A percentile compares a stretch with the other conserved stretches of the same genome.
Conservation (phyloP, 345 rosid species). For the Raphanus sativus region DNA sequence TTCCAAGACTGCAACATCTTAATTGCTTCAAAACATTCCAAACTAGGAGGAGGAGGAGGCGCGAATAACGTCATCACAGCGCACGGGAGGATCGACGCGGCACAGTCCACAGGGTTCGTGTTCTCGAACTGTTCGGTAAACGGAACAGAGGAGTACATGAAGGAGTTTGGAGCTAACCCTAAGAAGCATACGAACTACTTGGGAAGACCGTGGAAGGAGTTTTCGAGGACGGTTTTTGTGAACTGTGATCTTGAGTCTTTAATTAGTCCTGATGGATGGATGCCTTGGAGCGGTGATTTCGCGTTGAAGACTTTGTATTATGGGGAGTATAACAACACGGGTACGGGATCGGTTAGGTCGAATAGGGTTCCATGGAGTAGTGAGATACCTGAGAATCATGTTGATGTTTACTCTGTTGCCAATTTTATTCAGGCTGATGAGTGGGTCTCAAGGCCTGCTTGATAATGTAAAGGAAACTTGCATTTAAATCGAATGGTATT, state of each 20-base stretch:
- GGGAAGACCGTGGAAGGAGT: constrained; percentile 97
- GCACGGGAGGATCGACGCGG: constrained; percentile 79
- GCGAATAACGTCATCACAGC: constrained; percentile 78
- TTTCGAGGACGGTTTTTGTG: constrained; percentile 69
- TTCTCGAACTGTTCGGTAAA: constrained; percentile 68
- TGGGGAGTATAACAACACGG: constrained; percentile 71
- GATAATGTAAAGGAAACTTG: background rate
- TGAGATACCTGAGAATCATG: constrained; percentile 57
- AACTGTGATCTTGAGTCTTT: constrained; percentile 55
- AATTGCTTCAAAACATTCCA: constrained; percentile 57
- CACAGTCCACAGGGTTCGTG: constrained; percentile 72
- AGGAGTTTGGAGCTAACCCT: constrained; percentile 55
- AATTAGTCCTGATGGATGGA: constrained; percentile 68
- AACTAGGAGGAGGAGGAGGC: constrained; percentile 57
- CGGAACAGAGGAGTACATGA: constrained; percentile 80
- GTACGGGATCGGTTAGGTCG: constrained; percentile 53
- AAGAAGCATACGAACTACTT: constrained; percentile 58
- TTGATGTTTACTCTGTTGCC: constrained; percentile 54
- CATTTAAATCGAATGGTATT: background rate
- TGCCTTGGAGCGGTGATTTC: constrained; percentile 73
- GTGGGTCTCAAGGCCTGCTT: constrained; percentile 59
- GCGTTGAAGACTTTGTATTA: constrained; percentile 75
- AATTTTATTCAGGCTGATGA: constrained; percentile 84
- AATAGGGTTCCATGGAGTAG: constrained; percentile 76
- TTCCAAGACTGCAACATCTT: constrained; percentile 67